Evolutionary conservation across 208 protist genomes (phyloP).

Genomic region (Jaenimonas drosophilae): DNA sequence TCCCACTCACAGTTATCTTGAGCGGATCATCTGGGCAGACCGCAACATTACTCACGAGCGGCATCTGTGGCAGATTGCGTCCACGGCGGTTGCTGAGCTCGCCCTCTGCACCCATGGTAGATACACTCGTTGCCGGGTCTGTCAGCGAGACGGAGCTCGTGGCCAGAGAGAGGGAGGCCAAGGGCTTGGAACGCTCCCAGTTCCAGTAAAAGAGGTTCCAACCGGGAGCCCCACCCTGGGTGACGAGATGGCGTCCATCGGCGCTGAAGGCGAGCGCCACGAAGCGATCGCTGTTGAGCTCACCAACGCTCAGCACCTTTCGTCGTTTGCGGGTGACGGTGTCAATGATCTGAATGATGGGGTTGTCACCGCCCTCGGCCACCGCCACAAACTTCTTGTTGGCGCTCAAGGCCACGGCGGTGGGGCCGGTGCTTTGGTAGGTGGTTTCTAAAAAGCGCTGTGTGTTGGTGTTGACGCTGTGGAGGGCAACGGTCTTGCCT

Average conservation of each 20-base stretch:
- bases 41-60: slow-evolving; percentile 62
- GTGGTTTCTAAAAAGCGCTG: slow-evolving; percentile 75
- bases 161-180: slow-evolving; percentile 44
- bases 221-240: slow-evolving; percentile 65
- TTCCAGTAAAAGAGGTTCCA: slow-evolving; percentile 89
- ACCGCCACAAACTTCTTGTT: slow-evolving; percentile 94
- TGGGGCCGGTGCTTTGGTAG: slow-evolving; percentile 74
- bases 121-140: background rate
- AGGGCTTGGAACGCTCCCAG: slow-evolving; percentile 85
- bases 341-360: slow-evolving; percentile 84
- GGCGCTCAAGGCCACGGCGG: slow-evolving; percentile 80
- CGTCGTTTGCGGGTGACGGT: slow-evolving; percentile 78
- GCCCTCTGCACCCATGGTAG: background rate
- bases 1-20: slow-evolving; percentile 82
- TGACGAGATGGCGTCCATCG: slow-evolving; percentile 84
- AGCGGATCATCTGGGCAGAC: slow-evolving; percentile 84
- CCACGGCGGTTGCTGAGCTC: background rate
- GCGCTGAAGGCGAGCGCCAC: slow-evolving; percentile 71
- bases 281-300: slow-evolving; percentile 73
- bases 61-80: background rate
- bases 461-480: slow-evolving; percentile 70
- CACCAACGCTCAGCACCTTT: slow-evolving; percentile 64
- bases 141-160: background rate
- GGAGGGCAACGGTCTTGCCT: slow-evolving; percentile 68
- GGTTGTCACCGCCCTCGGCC: slow-evolving; percentile 66